Base-by-base conservation (phyloP, 192 early-diverging fungal genomes). In the Backusella circina region DNA sequence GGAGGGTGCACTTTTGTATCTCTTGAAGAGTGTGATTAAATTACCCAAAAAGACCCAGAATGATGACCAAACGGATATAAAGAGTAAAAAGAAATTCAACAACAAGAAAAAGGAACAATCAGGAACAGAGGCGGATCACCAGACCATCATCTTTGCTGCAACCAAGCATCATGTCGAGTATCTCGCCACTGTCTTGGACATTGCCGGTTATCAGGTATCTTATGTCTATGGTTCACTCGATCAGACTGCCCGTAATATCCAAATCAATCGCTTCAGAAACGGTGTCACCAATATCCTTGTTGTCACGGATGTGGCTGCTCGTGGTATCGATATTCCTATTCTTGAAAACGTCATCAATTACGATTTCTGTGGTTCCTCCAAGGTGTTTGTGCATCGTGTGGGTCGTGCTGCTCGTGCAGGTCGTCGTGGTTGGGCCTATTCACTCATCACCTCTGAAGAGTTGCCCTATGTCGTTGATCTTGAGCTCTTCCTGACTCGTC, bases 141-240 rank as follows among this genome's bases (percentile, higher is more conserved):
- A 95, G 79, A 97, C 97, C 5, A 93, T 99, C 57, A 85, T 99
- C 13, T 99, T 99, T 85, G 94, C 90, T 4, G 90, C 97, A 15
- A 99, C 98, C 12, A 98, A 98, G 83, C 98, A 99, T 83, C 96
- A 97, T 79, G 98, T 99, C 74, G 98, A 99, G 81, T 98, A 98
- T 78, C 73, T 98, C 31, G 88, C 93, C 50, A 88, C 86, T 67
- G 83, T 98, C 18, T 80, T 98, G 39, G 82, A 71, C 5, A 72
- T 87, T 18, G 89, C 89, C 15, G 95, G 95, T 6, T 93, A 95
- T 64, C 74, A 84, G 21, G 89, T 88, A 13, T 95, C 96, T 44
- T 96, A 95, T 82, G 93, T 98, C 21, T 98, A 98, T 83, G 97
- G 98, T 64, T 88, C 96, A 33, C 84, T 99, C 4, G 98, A 99